These are phyloP conservation scores for Sporothrix brasiliensis DNA, from an alignment of 2,329 filamentous ascomycete species.

Conservation along the genomic window DNA sequence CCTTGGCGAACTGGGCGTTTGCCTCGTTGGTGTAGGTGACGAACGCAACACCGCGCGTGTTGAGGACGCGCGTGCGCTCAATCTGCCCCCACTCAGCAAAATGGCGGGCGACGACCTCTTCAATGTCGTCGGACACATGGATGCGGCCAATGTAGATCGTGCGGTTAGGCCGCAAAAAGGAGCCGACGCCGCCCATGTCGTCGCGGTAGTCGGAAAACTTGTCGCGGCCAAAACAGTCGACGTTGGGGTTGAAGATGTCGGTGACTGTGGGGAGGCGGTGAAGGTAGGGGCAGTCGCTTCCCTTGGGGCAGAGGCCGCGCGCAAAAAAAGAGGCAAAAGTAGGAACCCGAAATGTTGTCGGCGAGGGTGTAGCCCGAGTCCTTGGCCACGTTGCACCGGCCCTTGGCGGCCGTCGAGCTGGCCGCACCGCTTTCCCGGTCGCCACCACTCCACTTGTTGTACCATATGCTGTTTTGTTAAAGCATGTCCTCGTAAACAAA, in stretches of 20 bases:
- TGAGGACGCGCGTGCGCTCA: conserved; percentile 84
- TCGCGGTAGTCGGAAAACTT: conserved; percentile 92
- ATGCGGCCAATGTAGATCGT: conserved; percentile 93
- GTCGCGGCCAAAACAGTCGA: conserved; percentile 93
- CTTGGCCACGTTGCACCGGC: conserved; percentile 81
- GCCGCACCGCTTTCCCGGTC: conserved; percentile 91
- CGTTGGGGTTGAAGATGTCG: conserved; percentile 89
- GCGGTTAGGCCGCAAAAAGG: conserved; percentile 89
- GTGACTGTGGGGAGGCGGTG: conserved; percentile 84
- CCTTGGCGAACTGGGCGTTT: conserved; percentile 87
- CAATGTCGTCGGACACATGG: conserved; percentile 94
- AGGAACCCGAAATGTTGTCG: conserved; percentile 75
- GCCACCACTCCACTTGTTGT: conserved; percentile 97
- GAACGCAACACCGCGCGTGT: conserved; percentile 87
- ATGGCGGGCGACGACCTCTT: conserved; percentile 91
- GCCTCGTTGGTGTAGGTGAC: conserved; percentile 92
- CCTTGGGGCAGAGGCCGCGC: conserved; percentile 73
- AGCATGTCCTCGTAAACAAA: background rate
- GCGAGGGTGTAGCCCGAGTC: conserved; percentile 80
- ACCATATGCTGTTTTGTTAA: conserved; percentile 80
- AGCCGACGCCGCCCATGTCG: conserved; percentile 96
- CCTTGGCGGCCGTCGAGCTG: conserved; percentile 77
- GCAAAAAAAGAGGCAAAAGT: conserved; percentile 90
- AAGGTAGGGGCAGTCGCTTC: conserved; percentile 90
- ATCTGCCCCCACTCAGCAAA: conserved; percentile 97